These are phyloP conservation scores for Coprinellus micaceus DNA, from an alignment of 768 basidiomycete genomes.

Conservation along the genomic window DNA sequence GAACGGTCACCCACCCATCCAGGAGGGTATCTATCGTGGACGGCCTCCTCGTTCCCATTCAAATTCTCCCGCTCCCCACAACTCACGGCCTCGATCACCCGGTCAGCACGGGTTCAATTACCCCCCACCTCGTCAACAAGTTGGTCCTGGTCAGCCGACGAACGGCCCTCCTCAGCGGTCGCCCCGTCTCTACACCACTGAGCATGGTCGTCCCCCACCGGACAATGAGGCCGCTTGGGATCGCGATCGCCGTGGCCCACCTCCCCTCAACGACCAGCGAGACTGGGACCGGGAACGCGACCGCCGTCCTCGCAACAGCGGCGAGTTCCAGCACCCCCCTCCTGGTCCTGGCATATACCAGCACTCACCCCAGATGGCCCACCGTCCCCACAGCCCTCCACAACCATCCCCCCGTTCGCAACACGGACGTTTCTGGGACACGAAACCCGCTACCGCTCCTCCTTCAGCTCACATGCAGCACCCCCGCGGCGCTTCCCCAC, in stretches of 20 bases:
- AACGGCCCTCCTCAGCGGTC: constrained; percentile 51
- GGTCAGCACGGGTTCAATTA: constrained; percentile 43
- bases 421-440: constrained; percentile 56
- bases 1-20: constrained; percentile 45
- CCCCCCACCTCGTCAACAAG: constrained; percentile 44
- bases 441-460: constrained; percentile 40
- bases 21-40: constrained; percentile 55
- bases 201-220: constrained; percentile 37
- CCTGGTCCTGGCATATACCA: constrained; percentile 17
- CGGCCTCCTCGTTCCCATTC: constrained; percentile 56
- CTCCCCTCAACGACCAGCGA: constrained; percentile 40
- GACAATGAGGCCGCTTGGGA: constrained; percentile 63
- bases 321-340: constrained; percentile 38
- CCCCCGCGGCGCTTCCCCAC: constrained; percentile 22
- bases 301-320: constrained; percentile 40
- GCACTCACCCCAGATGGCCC: constrained; percentile 40
- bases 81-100: constrained; percentile 55
- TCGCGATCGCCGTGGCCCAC: constrained; percentile 35
- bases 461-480: constrained; percentile 29
- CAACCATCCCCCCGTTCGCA: constrained; percentile 62
- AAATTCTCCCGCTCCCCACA: constrained; percentile 54
- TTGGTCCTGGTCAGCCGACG: constrained; percentile 50
- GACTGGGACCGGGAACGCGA: constrained; percentile 51
- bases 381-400: constrained; percentile 46
- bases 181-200: constrained; percentile 54